A percentile compares a stretch with the other conserved stretches of the same genome.
Conservation (phyloP, 1,284 basidiomycete genomes). For the Ceratobasidium sp. region DNA sequence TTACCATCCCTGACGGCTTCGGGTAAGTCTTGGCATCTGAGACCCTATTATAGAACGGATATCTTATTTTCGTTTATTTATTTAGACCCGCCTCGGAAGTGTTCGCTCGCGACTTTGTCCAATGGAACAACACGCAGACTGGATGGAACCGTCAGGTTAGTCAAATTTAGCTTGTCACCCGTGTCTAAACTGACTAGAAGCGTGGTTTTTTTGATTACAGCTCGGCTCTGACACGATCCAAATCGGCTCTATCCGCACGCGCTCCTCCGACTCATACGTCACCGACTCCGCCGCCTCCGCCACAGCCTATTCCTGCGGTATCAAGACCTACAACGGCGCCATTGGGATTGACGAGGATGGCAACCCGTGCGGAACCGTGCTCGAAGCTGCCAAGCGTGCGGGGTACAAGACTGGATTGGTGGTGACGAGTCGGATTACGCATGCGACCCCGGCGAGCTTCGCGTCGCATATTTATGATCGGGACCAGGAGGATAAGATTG, state of each 20-base stretch:
- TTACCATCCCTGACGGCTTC: constrained; percentile 51
- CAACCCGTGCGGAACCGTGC: constrained; percentile 52
- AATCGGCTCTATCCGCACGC: constrained; percentile 51
- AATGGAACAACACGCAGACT: constrained; percentile 42
- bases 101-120: constrained; percentile 50
- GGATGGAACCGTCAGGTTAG: constrained; percentile 43
- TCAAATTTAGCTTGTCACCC: background rate
- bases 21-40: constrained; percentile 33
- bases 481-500: constrained; percentile 52
- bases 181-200: background rate
- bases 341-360: constrained; percentile 52
- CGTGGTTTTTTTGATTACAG: background rate
- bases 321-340: constrained; percentile 51
- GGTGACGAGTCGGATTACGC: constrained; percentile 52
- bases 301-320: constrained; percentile 52
- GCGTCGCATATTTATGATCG: constrained; percentile 51
- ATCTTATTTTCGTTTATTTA: background rate
- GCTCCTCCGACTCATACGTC: constrained; percentile 52
- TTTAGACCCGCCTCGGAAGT: constrained; percentile 52
- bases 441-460: constrained; percentile 52
- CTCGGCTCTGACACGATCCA: constrained; percentile 51
- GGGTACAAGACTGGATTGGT: constrained; percentile 52
- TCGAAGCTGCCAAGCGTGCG: constrained; percentile 52
- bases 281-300: constrained; percentile 53
- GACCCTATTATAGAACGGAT: too few relatives aligned